Percentiles rank a stretch among this genome's conserved stretches.
Evolutionary conservation across 2,329 filamentous ascomycete genomes (phyloP).

Genomic region (Ploettnerulaceae sp.): DNA sequence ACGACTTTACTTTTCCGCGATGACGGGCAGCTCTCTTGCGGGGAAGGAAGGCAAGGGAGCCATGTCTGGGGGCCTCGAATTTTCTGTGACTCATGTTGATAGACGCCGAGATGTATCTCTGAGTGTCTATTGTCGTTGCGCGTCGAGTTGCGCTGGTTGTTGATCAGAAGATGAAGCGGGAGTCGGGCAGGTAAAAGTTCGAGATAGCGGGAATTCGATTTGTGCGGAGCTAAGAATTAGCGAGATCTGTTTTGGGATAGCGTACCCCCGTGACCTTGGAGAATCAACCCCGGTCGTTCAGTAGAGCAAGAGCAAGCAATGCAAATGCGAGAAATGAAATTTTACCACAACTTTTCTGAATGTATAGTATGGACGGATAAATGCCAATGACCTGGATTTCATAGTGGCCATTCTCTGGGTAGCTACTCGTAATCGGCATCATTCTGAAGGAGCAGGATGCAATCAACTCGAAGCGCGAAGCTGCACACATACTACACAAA

Average conservation of each 20-base stretch:
- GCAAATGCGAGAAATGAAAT: no score
- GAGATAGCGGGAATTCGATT: background rate
- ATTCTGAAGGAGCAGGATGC: no score
- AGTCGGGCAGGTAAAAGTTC: background rate
- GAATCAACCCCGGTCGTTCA: background rate
- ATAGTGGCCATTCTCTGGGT: no score
- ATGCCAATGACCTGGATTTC: no score
- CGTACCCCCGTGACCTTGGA: background rate
- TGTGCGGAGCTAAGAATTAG: background rate
- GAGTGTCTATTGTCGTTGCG: background rate
- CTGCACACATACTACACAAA: no score
- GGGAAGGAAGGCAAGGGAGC: conserved; percentile 82
- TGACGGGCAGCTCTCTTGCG: conserved; percentile 92
- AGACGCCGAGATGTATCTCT: conserved; percentile 8
- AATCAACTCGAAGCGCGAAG: no score
- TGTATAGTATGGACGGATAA: no score
- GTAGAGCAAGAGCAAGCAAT: no score
- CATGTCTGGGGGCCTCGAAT: conserved; percentile 76
- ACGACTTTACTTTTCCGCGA: conserved; percentile 98
- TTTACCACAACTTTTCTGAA: no score
- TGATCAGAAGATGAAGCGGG: background rate
- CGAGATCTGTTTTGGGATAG: background rate
- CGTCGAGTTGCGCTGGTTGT: background rate
- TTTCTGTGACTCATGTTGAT: conserved; percentile 13
- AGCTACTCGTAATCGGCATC: no score